phyloP scores from a whole-genome alignment of 345 rosid species.

The Kernera saxatilis region DNA sequence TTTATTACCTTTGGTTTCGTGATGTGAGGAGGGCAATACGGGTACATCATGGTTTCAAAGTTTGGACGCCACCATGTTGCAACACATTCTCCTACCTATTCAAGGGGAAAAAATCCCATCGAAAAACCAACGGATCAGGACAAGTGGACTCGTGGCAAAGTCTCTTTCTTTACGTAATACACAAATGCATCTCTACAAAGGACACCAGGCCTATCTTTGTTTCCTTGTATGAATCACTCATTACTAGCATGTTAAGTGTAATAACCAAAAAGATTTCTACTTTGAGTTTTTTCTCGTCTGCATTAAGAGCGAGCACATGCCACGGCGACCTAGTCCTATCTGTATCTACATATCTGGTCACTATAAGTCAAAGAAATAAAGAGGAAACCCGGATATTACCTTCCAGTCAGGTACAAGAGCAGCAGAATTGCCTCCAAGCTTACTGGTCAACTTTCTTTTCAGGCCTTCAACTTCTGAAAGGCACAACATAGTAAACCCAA shows the following conservation, averaged over 20 bases:
- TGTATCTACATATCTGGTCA: background rate
- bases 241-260: background rate
- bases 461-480: conserved; percentile 82
- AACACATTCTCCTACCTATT: conserved; percentile 93
- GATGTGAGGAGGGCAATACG: conserved; percentile 96
- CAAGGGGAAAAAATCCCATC: background rate
- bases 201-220: background rate
- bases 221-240: background rate
- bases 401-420: conserved; percentile 87
- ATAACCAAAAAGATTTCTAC: background rate
- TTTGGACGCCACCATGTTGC: conserved; percentile 99
- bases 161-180: background rate
- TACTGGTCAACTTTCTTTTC: conserved; percentile 90
- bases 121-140: background rate
- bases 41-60: conserved; percentile 95
- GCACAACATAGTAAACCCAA: conserved; percentile 10
- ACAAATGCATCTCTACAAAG: background rate
- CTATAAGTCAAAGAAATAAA: background rate
- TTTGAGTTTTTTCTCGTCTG: background rate
- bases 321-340: background rate
- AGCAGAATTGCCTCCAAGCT: conserved; percentile 87
- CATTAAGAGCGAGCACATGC: background rate
- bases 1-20: conserved; percentile 80
- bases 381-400: conserved; percentile 37
- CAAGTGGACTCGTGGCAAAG: conserved; percentile 6